These are phyloP conservation scores for Colletotrichum phormii DNA, from an alignment of 2,329 filamentous ascomycete genomes.

Conservation along the genomic window DNA sequence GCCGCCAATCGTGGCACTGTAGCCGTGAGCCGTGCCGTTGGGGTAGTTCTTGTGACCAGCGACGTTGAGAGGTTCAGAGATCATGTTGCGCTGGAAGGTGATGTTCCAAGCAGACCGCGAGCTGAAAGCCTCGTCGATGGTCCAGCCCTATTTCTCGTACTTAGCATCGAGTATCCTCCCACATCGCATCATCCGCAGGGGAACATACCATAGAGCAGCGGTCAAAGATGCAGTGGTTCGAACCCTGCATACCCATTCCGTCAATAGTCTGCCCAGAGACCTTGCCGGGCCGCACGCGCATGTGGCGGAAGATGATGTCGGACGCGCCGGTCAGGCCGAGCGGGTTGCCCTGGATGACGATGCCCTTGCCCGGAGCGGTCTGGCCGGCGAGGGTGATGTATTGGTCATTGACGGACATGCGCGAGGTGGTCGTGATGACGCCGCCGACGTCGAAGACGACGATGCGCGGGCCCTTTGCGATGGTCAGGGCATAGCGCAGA, in stretches of 20 bases:
- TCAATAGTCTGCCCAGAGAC: slow-evolving; percentile 46
- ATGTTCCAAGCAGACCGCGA: slow-evolving; percentile 48
- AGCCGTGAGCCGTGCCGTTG: slow-evolving; percentile 44
- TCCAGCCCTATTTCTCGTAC: slow-evolving; percentile 41
- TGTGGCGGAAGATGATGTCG: slow-evolving; percentile 42
- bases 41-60: slow-evolving; percentile 52
- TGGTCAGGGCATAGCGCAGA: slow-evolving; percentile 49
- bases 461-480: slow-evolving; percentile 55
- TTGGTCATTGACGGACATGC: slow-evolving; percentile 56
- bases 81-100: slow-evolving; percentile 49
- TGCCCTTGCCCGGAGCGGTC: slow-evolving; percentile 59
- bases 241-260: slow-evolving; percentile 49
- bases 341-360: slow-evolving; percentile 45
- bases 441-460: slow-evolving; percentile 61
- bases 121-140: slow-evolving; percentile 49
- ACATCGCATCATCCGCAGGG: background rate
- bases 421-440: slow-evolving; percentile 57
- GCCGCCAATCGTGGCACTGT: slow-evolving; percentile 45
- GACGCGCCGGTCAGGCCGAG: slow-evolving; percentile 46
- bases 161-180: background rate
- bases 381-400: slow-evolving; percentile 60
- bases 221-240: slow-evolving; percentile 49
- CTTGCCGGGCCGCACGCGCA: slow-evolving; percentile 45
- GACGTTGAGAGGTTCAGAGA: slow-evolving; percentile 49
- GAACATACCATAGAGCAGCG: slow-evolving; percentile 45